Base-by-base conservation (phyloP, 176 grass and related monocot genomes). In the Carex myosuroides region DNA sequence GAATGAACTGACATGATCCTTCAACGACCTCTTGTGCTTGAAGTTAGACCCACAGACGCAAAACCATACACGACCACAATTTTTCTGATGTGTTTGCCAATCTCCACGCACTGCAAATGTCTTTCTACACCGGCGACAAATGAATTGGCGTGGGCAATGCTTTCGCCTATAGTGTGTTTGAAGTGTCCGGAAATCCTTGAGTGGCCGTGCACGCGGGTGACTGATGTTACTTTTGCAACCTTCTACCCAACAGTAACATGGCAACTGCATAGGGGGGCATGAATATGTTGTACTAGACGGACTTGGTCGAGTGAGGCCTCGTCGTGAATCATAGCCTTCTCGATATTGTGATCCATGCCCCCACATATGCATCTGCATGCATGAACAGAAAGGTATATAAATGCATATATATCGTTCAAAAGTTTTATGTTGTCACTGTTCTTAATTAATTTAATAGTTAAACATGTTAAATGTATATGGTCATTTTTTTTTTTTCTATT, bases 81-180 rank as follows among this genome's bases (percentile, higher is more conserved):
- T 97, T 88, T 97, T 97, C 88, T 97, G 87, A 79, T 97, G 94
- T 3, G 94, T 97, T 72, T 88, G 88, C 94, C 94, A 97, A 87
- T 97, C 94, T 3, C 94, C 94, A 29, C 95, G 90, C 62, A 98
- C 95, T 3, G 95, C 92, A 64, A 98, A 98, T 2, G 84, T 30
- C 81, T 98, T 98, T 3, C 90, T 87, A 79, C 95, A 98, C 9
- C 90, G 85, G 1, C 91, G 84, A 88, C 95, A 98, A 44, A 88
- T 86, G 86, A 94, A 98, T 0, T 91, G 90, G 0, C 92, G 67
- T 22, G 89, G 90, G 3, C 94, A 92, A 87, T 97, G 94, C 88
- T 97, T 97, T 0, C 92, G 89, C 0, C 84, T 86, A 88, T 97
- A 97, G 87, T 97, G 94, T 33, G 87, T 97, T 86, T 97, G 94